Base-by-base conservation (phyloP, 148 eudicot genomes). In the Vaccinium darrowii region DNA sequence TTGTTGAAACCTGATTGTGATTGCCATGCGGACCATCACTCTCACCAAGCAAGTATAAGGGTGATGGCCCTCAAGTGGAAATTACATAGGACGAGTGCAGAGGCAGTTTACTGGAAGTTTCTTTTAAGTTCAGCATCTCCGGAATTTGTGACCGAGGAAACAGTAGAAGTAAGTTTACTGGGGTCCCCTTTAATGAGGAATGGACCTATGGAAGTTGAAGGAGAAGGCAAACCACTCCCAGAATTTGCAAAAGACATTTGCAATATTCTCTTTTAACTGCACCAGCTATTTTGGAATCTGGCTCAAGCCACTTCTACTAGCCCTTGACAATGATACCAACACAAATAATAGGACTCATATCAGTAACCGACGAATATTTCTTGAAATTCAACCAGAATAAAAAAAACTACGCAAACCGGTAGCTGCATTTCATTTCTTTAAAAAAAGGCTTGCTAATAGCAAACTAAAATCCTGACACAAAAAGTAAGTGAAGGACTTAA, bases 1-100 rank as follows among this genome's bases (percentile, higher is more conserved):
- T 60, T 58, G 75, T 3, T 5, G 75, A 60, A 84, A 57, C 76
- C 65, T 63, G 11, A 53, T 18, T 76, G 2, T 57, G 58, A 21
- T 47, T 76, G 15, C 43, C 71, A 84, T 63, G 39, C 13, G 21
- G 27, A 7, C 54, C 54, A 33, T 30, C 50, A 21, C 49, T 54
- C 43, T 79, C 47, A 7, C 63, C 39, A 27, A 79, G 81, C 63
- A 79, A 27, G 81, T 5, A 30, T 5, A 43, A 53, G 23, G 63
- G 39, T 79, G 81, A 79, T 53, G 15, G 13, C 65, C 81, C 65
- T 2, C 23, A 63, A 79, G 81, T 53, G 81, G 81, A 79, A 52
- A 79, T 53, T 27, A 27, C 63, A 79, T 15, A 53, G 60, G 81
- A 3, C 3, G n/a, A 6, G 63, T 79, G 2, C n/a, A 25, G 81